A percentile compares a stretch with the other conserved stretches of the same genome.
Conservation (phyloP, 2,329 filamentous ascomycete genomes). For the Calycina marina region DNA sequence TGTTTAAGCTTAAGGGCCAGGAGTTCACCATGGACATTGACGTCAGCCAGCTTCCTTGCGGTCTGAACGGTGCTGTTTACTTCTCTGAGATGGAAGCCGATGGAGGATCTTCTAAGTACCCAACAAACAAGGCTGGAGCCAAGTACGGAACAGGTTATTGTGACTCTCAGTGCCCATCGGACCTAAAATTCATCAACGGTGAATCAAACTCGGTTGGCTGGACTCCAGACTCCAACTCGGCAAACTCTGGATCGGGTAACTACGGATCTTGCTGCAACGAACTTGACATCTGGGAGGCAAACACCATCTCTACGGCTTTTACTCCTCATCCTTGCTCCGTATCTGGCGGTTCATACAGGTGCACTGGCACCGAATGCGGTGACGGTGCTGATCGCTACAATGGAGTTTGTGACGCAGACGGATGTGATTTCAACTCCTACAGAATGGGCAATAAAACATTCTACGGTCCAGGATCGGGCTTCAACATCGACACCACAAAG, state of each 20-base stretch:
- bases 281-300: conserved; percentile 56
- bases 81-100: conserved; percentile 48
- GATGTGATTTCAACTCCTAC: conserved; percentile 48
- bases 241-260: conserved; percentile 35
- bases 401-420: conserved; percentile 44
- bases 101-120: conserved; percentile 39
- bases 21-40: conserved; percentile 66
- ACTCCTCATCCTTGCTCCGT: conserved; percentile 43
- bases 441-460: conserved; percentile 41
- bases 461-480: conserved; percentile 34
- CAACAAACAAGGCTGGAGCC: conserved; percentile 40
- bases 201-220: conserved; percentile 40
- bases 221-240: conserved; percentile 31
- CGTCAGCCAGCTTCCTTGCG: conserved; percentile 53
- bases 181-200: conserved; percentile 36
- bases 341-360: conserved; percentile 29
- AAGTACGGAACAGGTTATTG: conserved; percentile 22
- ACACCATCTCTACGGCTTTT: conserved; percentile 39
- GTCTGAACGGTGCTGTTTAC: conserved; percentile 60
- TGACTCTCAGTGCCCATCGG: conserved; percentile 10
- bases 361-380: conserved; percentile 29
- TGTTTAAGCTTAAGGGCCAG: conserved; percentile 48
- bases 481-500: conserved; percentile 35
- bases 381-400: conserved; percentile 31
- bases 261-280: conserved; percentile 51